Conservation (phyloP, 495 filamentous ascomycete species). For the Podospora pseudopauciseta region DNA sequence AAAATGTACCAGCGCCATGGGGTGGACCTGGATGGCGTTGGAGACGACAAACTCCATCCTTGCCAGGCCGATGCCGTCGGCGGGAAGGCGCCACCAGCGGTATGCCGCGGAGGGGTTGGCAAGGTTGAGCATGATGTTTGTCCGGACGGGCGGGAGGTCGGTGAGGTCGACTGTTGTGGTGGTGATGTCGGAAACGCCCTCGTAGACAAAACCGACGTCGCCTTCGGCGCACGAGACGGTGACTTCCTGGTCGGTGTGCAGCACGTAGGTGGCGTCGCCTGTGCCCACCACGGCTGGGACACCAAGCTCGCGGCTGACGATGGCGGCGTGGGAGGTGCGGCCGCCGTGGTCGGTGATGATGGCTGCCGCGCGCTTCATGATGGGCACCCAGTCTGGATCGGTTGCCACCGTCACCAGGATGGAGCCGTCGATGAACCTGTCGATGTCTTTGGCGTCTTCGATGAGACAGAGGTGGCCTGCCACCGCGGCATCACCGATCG, state of each 20-base stretch:
- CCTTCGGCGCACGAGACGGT: constrained; percentile 41
- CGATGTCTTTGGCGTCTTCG: constrained; percentile 29
- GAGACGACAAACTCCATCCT: constrained; percentile 28
- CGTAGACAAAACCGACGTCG: constrained; percentile 37
- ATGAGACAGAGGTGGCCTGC: constrained; percentile 35
- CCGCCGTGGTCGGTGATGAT: constrained; percentile 41
- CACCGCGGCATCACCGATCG: constrained; percentile 36
- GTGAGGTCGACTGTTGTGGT: constrained; percentile 29
- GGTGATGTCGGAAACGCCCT: constrained; percentile 29
- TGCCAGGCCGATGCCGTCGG: constrained; percentile 28
- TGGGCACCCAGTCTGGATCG: constrained; percentile 40
- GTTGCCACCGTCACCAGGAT: constrained; percentile 34
- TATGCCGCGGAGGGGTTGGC: constrained; percentile 37
- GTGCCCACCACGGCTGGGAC: constrained; percentile 37
- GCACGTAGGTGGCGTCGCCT: constrained; percentile 31
- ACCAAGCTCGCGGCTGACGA: constrained; percentile 40
- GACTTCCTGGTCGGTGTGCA: constrained; percentile 37
- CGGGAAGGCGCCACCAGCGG: constrained; percentile 28
- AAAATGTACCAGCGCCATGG: constrained; percentile 38
- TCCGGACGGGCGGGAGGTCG: constrained; percentile 7
- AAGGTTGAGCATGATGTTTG: constrained; percentile 26
- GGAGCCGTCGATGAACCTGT: constrained; percentile 32
- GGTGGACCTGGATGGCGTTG: constrained; percentile 30
- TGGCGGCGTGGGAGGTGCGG: constrained; percentile 41
- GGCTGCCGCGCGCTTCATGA: constrained; percentile 38